A percentile compares a stretch with the other conserved stretches of the same genome.
These are phyloP conservation scores for Rubroboletus pulcherrimus DNA, from an alignment of 768 basidiomycete genomes.

Conservation along the genomic window DNA sequence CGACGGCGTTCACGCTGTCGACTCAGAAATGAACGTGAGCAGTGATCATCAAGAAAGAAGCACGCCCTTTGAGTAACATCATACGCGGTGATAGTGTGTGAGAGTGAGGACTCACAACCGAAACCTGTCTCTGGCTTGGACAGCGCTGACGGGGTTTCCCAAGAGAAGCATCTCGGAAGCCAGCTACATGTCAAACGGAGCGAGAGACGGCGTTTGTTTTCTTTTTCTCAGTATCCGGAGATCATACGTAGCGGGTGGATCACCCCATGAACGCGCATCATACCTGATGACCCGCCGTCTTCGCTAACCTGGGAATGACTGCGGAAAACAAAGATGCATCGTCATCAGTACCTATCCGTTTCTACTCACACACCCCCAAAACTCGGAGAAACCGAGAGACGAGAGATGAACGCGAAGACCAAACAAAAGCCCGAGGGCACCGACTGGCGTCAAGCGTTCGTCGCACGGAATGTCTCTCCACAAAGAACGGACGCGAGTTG, in stretches of 20 bases:
- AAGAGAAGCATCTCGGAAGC: constrained; percentile 75
- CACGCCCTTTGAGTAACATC: not conserved
- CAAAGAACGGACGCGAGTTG: not conserved
- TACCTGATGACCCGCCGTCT: constrained; percentile 74
- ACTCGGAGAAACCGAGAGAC: not conserved
- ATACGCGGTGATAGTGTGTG: constrained; percentile 12
- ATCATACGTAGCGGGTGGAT: constrained; percentile 2
- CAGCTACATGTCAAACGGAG: constrained; percentile 38
- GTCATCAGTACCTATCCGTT: constrained; percentile 12
- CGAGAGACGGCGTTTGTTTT: constrained; percentile 2
- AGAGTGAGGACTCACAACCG: constrained; percentile 57
- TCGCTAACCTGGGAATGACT: constrained; percentile 68
- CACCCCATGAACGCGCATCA: constrained; percentile 1
- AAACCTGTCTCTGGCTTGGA: constrained; percentile 65
- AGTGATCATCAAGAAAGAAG: constrained; percentile 14
- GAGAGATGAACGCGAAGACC: not conserved
- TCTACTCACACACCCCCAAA: constrained; percentile 1
- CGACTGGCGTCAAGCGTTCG: not conserved
- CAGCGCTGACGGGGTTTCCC: constrained; percentile 63
- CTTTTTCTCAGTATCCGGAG: constrained; percentile 15
- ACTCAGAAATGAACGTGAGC: constrained; percentile 9
- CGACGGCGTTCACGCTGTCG: constrained; percentile 66
- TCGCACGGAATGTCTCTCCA: not conserved
- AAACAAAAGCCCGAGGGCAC: not conserved
- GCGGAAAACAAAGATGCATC: constrained; percentile 1